Evolutionary conservation across 2,329 filamentous ascomycete genomes (phyloP).

Genomic region (Sclerotinia subarctica): DNA sequence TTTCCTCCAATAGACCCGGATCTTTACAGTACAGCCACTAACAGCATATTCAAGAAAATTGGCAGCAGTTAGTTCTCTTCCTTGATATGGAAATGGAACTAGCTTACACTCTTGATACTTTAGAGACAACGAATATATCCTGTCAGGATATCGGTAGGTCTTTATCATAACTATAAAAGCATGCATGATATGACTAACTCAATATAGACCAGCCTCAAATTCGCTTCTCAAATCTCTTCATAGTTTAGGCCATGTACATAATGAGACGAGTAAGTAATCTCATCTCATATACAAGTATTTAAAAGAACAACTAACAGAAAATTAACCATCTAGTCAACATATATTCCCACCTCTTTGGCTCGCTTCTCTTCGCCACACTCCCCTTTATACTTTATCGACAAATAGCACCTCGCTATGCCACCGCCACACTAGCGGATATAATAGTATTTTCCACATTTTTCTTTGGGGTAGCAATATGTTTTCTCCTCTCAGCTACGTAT

Average conservation of each 20-base stretch:
- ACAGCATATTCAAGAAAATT: neutral
- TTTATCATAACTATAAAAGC: too few relatives aligned
- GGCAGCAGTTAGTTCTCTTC: neutral
- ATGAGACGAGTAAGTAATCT: slow-evolving; percentile 21
- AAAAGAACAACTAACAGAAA: slow-evolving; percentile 30
- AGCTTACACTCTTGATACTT: neutral
- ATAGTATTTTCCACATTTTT: slow-evolving; percentile 44
- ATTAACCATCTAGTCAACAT: slow-evolving; percentile 42
- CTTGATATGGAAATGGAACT: neutral
- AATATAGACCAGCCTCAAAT: slow-evolving; percentile 15
- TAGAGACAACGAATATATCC: slow-evolving; percentile 24
- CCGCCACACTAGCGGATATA: slow-evolving; percentile 38
- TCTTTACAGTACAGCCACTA: neutral
- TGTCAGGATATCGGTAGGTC: slow-evolving; percentile 22
- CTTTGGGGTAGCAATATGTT: slow-evolving; percentile 41
- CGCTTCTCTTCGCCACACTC: slow-evolving; percentile 36
- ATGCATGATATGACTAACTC: neutral
- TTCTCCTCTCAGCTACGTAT: slow-evolving; percentile 40
- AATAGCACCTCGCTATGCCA: slow-evolving; percentile 38
- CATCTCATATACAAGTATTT: fast-evolving
- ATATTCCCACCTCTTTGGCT: slow-evolving; percentile 46
- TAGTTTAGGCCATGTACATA: slow-evolving; percentile 21
- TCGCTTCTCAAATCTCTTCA: slow-evolving; percentile 18
- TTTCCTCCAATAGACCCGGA: too few relatives aligned
- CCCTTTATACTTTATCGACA: slow-evolving; percentile 35